Evolutionary conservation across 371 early-diverging fungal genomes (phyloP), one percentile per base, ranked within the genome.

Genomic region (Haplosporangium sp.): DNA sequence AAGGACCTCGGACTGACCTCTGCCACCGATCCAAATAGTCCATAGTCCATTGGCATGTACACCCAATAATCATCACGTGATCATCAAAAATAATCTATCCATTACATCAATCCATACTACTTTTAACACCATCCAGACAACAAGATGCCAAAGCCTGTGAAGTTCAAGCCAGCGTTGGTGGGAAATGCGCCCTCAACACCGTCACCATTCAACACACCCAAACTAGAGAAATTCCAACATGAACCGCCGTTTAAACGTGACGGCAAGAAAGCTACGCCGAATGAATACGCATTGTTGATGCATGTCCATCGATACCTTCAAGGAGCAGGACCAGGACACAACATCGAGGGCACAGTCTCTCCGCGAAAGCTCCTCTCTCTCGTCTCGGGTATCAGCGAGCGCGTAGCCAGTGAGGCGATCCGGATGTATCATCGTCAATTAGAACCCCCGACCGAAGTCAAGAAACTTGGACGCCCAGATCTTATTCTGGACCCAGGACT

Each of bases 1-100:
- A 67, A 67, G 48, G 68, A 72, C 23, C 76, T 75, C 12, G 76
- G 69, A 37, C 16, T 74, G 42, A 55, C 57, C 13, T 69, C 65
- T n/a, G 65, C 69, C 29, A 41, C 75, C 1, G 62, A 48, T 21
- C 46, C 62, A 38, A 11, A 36, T 5, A 69, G 69, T 52, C 57
- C 69, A 41, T 68, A 71, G 57, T 45, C 40, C 21, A 9, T 6
- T 36, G 12, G n/a, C 42, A 18, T 23, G 23, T 23, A 23, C 41
- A 29, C 37, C 3, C 23, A 56, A 3, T 16, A 16, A n/a, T 42
- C 12, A n/a, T 56, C 16, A 41, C 10, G 7, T 36, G 20, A 7
- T 43, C 18, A 18, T 60, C 9, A 9, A 48, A n/a, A 38, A 37
- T 6, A 29, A 37, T 37, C 21, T 13, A 36, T 36, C 16, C 40